Conservation (phyloP, 371 early-diverging fungal species). For the Mortierella polycephala region DNA sequence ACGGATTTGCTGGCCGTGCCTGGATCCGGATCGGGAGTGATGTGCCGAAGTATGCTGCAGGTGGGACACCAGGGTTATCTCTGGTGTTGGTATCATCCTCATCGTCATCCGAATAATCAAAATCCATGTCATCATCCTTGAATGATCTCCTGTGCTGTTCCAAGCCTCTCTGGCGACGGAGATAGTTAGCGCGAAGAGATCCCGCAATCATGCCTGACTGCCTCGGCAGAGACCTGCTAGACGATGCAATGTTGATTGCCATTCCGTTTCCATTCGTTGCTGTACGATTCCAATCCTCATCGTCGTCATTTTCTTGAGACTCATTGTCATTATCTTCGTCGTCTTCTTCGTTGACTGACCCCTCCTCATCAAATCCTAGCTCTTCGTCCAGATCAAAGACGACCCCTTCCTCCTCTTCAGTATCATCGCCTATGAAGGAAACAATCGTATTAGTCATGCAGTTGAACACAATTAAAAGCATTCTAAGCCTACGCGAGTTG, state of each 20-base stretch:
- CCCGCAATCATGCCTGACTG: slow-evolving; percentile 31
- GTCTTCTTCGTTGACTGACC: background rate
- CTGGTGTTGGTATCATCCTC: slow-evolving; percentile 15
- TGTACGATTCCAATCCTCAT: background rate
- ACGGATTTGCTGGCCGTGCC: slow-evolving; percentile 15
- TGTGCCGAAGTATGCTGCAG: slow-evolving; percentile 29
- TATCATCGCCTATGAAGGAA: slow-evolving; percentile 11
- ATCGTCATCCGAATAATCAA: slow-evolving; percentile 17
- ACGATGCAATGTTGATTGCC: slow-evolving; percentile 15
- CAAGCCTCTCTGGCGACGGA: slow-evolving; percentile 40
- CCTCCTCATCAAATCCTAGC: slow-evolving; percentile 37
- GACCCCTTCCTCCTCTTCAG: slow-evolving; percentile 35
- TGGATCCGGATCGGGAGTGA: slow-evolving; percentile 51
- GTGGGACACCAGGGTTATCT: background rate
- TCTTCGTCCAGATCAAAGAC: slow-evolving; percentile 53
- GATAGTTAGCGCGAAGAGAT: slow-evolving; percentile 44
- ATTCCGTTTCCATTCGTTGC: slow-evolving; percentile 13
- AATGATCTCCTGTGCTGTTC: slow-evolving; percentile 16
- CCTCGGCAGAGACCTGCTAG: slow-evolving; percentile 22
- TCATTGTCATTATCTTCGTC: slow-evolving; percentile 16
- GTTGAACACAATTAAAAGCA: background rate
- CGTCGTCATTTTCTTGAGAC: slow-evolving; percentile 4
- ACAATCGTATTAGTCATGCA: too few relatives aligned
- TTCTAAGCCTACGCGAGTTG: background rate
- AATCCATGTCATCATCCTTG: slow-evolving; percentile 13